Evolutionary conservation across 2,329 filamentous ascomycete genomes (phyloP), one percentile per base, ranked within the genome.

Genomic region (Claviceps spartinae): DNA sequence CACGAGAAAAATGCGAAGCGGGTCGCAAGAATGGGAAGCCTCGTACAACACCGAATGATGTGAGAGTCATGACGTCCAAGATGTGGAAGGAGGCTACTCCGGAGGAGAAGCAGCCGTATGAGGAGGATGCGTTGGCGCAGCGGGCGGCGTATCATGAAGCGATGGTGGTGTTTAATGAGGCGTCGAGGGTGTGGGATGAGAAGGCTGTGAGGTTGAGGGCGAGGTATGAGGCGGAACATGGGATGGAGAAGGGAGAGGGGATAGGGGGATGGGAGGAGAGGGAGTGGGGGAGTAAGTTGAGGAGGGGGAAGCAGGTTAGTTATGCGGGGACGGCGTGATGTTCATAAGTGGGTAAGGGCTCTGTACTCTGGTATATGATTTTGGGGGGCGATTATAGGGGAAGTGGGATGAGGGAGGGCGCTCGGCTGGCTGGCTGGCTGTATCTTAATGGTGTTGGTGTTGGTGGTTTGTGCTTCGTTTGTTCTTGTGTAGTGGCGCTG

Each of bases 61-160:
- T 97, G 52, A 86, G 93, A 37, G 79, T 83, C 49, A 88, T 89
- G 64, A 80, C 93, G 9, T 90, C 90, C 30, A 84, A 85, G 63
- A 90, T 93, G 83, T 98, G 93, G 93, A 87, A 85, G 59, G 85
- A 86, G 48, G 82, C 86, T 0, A 69, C 75, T 1, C 74, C 81
- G 5, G 85, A 86, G 45, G 77, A 82, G 59, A 87, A 85, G 62
- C 76, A 78, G 62, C 90, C 89, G 1, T 97, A 86, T 61, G 77
- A 90, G 48, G 83, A 88, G 30, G 77, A 83, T 63, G 86, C 86
- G 4, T 76, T 82, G 51, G 75, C 76, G 50, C 84, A 88, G 58
- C 90, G 90, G 64, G 73, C 76, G 53, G 72, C 69, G 1, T 86
- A 89, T 58, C 72, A 72, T 30, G 72, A 74, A 40, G 75, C 76